A percentile compares a stretch with the other conserved stretches of the same genome.
Conservation (phyloP, 768 basidiomycete genomes). For the Trametes meyenii region DNA sequence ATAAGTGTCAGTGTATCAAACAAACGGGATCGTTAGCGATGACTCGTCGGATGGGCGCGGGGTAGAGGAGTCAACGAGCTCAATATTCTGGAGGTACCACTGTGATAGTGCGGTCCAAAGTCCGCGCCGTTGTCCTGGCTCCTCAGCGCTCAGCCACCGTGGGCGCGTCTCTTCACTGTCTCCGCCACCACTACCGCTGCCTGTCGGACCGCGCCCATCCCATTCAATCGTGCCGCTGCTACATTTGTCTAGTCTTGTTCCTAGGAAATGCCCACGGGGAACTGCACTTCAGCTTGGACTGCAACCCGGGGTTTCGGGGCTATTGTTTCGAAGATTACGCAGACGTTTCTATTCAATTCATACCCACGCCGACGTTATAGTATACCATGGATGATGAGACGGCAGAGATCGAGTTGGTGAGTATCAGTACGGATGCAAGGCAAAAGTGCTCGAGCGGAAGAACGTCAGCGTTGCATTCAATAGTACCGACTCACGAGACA, state of each 20-base stretch:
- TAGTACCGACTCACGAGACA: conserved; percentile 57
- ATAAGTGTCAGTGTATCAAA: too few relatives aligned
- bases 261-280: too few relatives aligned
- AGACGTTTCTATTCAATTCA: too few relatives aligned
- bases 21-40: not conserved
- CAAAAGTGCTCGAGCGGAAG: conserved; percentile 72
- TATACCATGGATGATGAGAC: conserved; percentile 58
- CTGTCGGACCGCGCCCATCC: too few relatives aligned
- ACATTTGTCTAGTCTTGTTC: too few relatives aligned
- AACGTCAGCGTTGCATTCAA: conserved; percentile 83
- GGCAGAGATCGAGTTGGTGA: conserved; percentile 74
- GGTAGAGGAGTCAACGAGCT: too few relatives aligned
- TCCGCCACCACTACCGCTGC: not conserved
- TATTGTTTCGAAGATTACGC: too few relatives aligned
- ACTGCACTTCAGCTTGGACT: too few relatives aligned
- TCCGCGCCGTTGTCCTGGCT: not conserved
- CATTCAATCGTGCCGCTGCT: too few relatives aligned
- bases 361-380: not conserved
- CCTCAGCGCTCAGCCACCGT: not conserved
- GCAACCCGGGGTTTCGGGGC: too few relatives aligned
- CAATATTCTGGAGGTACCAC: too few relatives aligned
- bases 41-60: not conserved
- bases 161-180: not conserved
- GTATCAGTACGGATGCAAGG: not conserved
- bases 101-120: too few relatives aligned